Evolutionary conservation across 179 eudicot genomes (phyloP).

Genomic region (Drosera spatulata): DNA sequence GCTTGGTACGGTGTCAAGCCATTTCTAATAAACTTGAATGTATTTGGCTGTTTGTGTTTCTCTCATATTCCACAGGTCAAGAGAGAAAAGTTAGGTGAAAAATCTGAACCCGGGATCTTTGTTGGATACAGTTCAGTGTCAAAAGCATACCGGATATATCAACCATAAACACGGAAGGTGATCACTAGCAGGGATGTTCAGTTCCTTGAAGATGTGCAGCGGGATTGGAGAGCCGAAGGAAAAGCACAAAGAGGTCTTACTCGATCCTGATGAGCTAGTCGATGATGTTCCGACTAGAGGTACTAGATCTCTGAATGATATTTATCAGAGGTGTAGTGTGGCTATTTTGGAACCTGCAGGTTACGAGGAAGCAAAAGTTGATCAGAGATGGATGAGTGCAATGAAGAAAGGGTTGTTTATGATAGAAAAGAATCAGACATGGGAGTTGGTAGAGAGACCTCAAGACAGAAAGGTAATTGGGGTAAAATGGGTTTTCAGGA

Average conservation of each 20-base stretch:
- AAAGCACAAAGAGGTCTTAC: no score
- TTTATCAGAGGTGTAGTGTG: constrained; percentile 13
- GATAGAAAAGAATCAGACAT: constrained; percentile 7
- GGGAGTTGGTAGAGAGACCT: constrained; percentile 6
- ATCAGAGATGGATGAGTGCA: constrained; percentile 7
- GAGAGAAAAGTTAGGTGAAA: constrained; percentile 2
- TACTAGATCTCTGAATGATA: constrained; percentile 9
- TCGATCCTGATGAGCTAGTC: neutral
- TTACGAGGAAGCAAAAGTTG: constrained; percentile 5
- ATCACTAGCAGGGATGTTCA: no score
- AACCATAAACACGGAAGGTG: neutral
- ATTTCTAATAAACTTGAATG: neutral
- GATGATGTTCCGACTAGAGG: constrained; percentile 1
- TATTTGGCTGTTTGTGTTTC: constrained; percentile 1
- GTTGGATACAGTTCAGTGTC: neutral
- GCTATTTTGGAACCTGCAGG: constrained; percentile 6
- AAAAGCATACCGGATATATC: constrained; percentile 6
- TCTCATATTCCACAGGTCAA: constrained; percentile 2
- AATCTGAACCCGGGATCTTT: neutral
- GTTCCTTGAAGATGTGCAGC: no score
- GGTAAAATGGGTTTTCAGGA: constrained; percentile 2
- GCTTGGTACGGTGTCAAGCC: constrained; percentile 10
- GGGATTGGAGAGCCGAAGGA: neutral
- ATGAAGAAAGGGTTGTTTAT: constrained; percentile 8
- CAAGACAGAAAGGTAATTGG: constrained; percentile 6